Conservation (phyloP, 495 filamentous ascomycete genomes). For the Talaromyces ruber region DNA sequence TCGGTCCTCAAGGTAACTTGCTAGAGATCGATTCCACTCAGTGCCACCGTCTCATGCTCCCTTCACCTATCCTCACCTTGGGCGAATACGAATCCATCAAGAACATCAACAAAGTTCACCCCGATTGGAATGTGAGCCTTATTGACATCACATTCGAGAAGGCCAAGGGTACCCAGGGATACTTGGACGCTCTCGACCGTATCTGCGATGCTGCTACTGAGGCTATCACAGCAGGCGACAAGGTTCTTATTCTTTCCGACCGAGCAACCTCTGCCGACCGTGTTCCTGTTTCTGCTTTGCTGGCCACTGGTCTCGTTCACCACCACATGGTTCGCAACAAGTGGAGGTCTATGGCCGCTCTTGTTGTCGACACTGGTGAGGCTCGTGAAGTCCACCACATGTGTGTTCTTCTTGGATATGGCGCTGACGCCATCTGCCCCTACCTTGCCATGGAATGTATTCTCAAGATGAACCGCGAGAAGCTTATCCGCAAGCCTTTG, state of each 20-base stretch:
- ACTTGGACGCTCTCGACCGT: constrained; percentile 78
- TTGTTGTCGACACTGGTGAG: constrained; percentile 91
- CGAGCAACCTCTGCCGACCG: constrained; percentile 76
- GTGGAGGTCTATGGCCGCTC: constrained; percentile 82
- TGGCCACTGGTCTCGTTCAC: constrained; percentile 92
- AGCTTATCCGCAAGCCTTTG: constrained; percentile 83
- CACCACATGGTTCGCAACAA: constrained; percentile 96
- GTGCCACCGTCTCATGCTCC: constrained; percentile 77
- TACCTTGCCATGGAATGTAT: constrained; percentile 98
- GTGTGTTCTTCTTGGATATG: constrained; percentile 95
- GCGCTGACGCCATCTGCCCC: constrained; percentile 92
- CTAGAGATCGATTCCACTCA: constrained; percentile 90
- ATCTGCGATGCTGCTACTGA: constrained; percentile 85
- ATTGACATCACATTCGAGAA: constrained; percentile 98
- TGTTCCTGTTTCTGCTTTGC: constrained; percentile 77
- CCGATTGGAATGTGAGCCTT: constrained; percentile 82
- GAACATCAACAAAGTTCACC: constrained; percentile 66
- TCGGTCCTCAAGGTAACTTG: constrained; percentile 95
- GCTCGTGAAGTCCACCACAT: constrained; percentile 98
- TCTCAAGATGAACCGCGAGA: constrained; percentile 95
- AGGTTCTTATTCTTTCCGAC: constrained; percentile 86
- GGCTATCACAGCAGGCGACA: constrained; percentile 76
- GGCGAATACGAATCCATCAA: constrained; percentile 86
- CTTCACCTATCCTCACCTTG: constrained; percentile 85
- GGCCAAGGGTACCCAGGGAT: constrained; percentile 73